Conservation (phyloP, 139 green algal species). For the Edaphochlamys debaryana region DNA sequence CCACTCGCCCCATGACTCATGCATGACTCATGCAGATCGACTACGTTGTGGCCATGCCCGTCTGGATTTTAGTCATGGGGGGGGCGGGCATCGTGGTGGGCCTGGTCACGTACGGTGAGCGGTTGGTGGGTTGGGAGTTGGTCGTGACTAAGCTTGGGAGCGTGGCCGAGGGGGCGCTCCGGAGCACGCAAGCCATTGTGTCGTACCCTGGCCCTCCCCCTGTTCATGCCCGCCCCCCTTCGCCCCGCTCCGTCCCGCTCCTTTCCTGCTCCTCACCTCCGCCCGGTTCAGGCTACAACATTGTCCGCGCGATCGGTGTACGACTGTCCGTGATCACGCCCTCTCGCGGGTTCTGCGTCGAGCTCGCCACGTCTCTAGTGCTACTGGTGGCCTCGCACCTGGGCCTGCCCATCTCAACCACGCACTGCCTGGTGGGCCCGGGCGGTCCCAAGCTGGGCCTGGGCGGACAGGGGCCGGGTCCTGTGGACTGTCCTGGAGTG, state of each 20-base stretch:
- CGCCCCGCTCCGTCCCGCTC: too few species aligned
- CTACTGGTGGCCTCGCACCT: slow-evolving; percentile 60
- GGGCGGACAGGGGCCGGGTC: too few species aligned
- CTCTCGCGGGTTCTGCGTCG: slow-evolving; percentile 73
- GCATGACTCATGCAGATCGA: slow-evolving; percentile 6
- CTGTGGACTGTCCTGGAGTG: too few species aligned
- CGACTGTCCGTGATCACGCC: slow-evolving; percentile 58
- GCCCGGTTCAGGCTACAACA: slow-evolving; percentile 62
- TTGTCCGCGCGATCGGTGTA: slow-evolving; percentile 55
- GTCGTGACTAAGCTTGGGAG: neutral
- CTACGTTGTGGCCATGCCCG: slow-evolving; percentile 51
- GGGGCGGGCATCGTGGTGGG: slow-evolving; percentile 84
- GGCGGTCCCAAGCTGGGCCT: too few species aligned
- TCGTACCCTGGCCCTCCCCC: too few species aligned
- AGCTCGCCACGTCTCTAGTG: slow-evolving; percentile 66
- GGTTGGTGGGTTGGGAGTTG: too few species aligned
- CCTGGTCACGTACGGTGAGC: slow-evolving; percentile 69
- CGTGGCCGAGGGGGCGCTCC: too few species aligned
- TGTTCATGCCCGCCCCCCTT: too few species aligned
- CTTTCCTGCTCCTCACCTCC: too few species aligned
- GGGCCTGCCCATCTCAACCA: slow-evolving; percentile 66
- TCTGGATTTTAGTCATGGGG: slow-evolving; percentile 84
- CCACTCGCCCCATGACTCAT: too few species aligned
- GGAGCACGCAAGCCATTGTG: too few species aligned
- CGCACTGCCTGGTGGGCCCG: slow-evolving; percentile 54